Conservation (phyloP, 768 basidiomycete species). For the Trametopsis cervina region DNA sequence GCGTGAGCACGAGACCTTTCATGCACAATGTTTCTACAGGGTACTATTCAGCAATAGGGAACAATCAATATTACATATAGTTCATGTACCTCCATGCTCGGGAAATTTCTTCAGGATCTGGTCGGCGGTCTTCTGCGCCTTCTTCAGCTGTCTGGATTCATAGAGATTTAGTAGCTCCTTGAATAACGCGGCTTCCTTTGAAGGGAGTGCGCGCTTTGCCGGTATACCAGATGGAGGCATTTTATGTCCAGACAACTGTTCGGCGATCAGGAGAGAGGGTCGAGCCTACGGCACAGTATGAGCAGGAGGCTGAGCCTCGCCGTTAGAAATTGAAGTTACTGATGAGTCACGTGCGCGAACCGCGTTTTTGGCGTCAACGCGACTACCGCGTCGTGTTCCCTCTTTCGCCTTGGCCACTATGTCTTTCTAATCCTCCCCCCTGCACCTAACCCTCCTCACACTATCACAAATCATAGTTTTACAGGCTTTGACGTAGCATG, state of each 20-base stretch:
- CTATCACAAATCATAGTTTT: not conserved
- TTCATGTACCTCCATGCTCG: conserved; percentile 79
- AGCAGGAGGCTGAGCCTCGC: too few species aligned
- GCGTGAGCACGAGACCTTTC: conserved; percentile 85
- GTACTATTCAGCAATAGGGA: not conserved
- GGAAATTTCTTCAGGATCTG: conserved; percentile 93
- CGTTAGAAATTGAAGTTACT: not conserved
- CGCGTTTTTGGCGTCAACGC: not conserved
- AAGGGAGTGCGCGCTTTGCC: conserved; percentile 50
- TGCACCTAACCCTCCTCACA: not conserved
- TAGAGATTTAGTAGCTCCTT: conserved; percentile 82
- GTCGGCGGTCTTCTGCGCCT: conserved; percentile 86
- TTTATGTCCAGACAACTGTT: not conserved
- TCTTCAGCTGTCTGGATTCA: conserved; percentile 83
- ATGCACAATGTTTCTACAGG: conserved; percentile 85
- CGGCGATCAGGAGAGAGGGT: not conserved
- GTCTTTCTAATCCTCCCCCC: not conserved
- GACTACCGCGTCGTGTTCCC: not conserved
- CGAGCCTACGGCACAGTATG: too few species aligned
- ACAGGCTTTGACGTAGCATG: conserved; percentile 31
- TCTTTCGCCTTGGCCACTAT: not conserved
- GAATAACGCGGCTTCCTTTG: conserved; percentile 82
- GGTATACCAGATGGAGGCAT: conserved; percentile 23
- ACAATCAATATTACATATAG: not conserved
- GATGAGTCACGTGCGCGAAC: not conserved